Base-by-base conservation (phyloP, 345 rosid genomes). In the Theobroma cacao region DNA sequence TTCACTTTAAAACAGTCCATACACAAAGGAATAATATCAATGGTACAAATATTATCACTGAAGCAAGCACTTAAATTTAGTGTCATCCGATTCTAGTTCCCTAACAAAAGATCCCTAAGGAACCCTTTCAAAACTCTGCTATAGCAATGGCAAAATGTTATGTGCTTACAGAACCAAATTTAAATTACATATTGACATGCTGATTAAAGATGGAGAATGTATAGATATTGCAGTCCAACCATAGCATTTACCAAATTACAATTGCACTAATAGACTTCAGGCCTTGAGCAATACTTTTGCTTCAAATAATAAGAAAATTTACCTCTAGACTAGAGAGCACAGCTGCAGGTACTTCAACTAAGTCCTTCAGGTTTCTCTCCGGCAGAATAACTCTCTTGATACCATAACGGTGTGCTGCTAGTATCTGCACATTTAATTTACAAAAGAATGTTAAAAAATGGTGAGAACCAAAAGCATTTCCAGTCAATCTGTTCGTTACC, bases 381-480 rank as follows among this genome's bases (percentile, higher is more conserved):
- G 99, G 98, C 78, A 96, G 88, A 79, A 96, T 96, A 77, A 96
- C 97, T 86, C 99, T 91, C 85, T 90, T 94, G 74, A 96, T 90
- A 41, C 99, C 98, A 73, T 79, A 80, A 1, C 98, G 93, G 53
- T 96, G 99, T 34, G 99, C 99, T 20, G 99, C 99, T 88, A 96
- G 82, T 85, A 96, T 86, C 99, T 96, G 90, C 84, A 80, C 10
- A 81, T 56, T 60, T 8, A 18, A 71, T 61, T 84, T 78, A 64
- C 17, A 53, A 78, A 73, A 76, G 56, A 60, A 64, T 4, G 12
- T 61, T 30, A 1, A 70, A 52, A n/a, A 34, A 33, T 6, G 60
- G n/a, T 20, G 47, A 26, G 31, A 52, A n/a, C 15, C 28, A 72
- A 72, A 72, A 30, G 17, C 47, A 53, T 55, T 72, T 52, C 20